Evolutionary conservation across 2,329 filamentous ascomycete species (phyloP).

Genomic region (Lasiodiplodia citricola): DNA sequence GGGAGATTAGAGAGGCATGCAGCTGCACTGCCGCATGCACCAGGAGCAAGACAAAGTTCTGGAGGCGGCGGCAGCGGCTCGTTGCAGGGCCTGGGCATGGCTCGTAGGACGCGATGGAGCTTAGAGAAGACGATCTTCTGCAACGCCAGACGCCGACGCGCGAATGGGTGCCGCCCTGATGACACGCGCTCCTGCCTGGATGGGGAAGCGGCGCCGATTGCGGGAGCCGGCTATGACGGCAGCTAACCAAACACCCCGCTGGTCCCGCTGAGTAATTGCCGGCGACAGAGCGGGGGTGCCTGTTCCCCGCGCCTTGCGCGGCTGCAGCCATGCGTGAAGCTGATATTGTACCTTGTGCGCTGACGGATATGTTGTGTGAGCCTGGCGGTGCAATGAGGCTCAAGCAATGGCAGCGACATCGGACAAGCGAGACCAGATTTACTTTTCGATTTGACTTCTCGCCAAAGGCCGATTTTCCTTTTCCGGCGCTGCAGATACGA

Average conservation of each 20-base stretch:
- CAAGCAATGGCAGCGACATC: background rate
- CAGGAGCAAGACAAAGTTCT: background rate
- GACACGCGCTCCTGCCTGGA: slow-evolving; percentile 4
- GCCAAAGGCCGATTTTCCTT: background rate
- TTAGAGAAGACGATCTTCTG: background rate
- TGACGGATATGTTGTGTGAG: slow-evolving; percentile 1
- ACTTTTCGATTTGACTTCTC: background rate
- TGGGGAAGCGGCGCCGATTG: slow-evolving; percentile 7
- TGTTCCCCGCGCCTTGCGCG: background rate
- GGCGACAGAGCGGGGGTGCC: background rate
- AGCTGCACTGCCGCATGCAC: background rate
- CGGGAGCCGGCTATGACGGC: slow-evolving; percentile 27
- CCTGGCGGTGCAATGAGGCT: background rate
- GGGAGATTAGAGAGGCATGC: background rate
- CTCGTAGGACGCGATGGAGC: background rate
- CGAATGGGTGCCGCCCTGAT: slow-evolving; percentile 2
- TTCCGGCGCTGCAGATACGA: too few relatives aligned
- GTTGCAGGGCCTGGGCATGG: background rate
- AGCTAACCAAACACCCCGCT: slow-evolving; percentile 17
- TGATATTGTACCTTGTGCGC: background rate
- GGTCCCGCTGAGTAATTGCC: slow-evolving; percentile 9
- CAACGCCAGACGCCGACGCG: background rate
- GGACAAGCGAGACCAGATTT: background rate
- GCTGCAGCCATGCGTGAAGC: background rate
- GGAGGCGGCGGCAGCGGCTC: background rate